These are phyloP conservation scores for Ophiostoma triangulosporum DNA, from an alignment of 2,329 filamentous ascomycete species.

Conservation along the genomic window DNA sequence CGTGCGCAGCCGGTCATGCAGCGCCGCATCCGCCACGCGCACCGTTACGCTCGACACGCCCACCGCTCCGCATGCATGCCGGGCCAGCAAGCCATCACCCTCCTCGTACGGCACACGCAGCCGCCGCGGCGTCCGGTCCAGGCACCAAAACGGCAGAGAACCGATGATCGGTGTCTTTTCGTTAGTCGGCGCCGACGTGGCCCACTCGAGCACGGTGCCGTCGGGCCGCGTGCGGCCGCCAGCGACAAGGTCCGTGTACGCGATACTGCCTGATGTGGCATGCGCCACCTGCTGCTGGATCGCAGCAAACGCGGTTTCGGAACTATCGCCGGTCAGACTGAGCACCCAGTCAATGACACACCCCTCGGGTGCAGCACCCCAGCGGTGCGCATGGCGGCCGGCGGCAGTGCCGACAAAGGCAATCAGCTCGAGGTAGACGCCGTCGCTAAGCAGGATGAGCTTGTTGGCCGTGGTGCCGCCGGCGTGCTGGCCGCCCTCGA, in stretches of 20 bases:
- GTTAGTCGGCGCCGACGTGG: slow-evolving; percentile 29
- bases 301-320: slow-evolving; percentile 17
- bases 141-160: slow-evolving; percentile 49
- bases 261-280: slow-evolving; percentile 21
- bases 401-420: slow-evolving; percentile 37
- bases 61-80: slow-evolving; percentile 37
- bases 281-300: slow-evolving; percentile 8
- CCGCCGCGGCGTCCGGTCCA: slow-evolving; percentile 45
- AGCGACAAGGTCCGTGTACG: slow-evolving; percentile 33
- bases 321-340: slow-evolving; percentile 21
- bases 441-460: slow-evolving; percentile 48
- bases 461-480: slow-evolving; percentile 48
- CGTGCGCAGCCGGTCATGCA: slow-evolving; percentile 14
- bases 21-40: slow-evolving; percentile 17
- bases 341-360: slow-evolving; percentile 48
- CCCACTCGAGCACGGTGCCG: slow-evolving; percentile 45
- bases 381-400: slow-evolving; percentile 38
- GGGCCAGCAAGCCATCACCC: slow-evolving; percentile 18
- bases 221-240: slow-evolving; percentile 43
- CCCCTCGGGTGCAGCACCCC: slow-evolving; percentile 38
- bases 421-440: slow-evolving; percentile 54
- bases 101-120: slow-evolving; percentile 36
- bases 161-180: slow-evolving; percentile 25
- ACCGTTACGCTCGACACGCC: slow-evolving; percentile 36
- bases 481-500: slow-evolving; percentile 46